Conservation (phyloP, 148 eudicot species). For the Rheum nobile region DNA sequence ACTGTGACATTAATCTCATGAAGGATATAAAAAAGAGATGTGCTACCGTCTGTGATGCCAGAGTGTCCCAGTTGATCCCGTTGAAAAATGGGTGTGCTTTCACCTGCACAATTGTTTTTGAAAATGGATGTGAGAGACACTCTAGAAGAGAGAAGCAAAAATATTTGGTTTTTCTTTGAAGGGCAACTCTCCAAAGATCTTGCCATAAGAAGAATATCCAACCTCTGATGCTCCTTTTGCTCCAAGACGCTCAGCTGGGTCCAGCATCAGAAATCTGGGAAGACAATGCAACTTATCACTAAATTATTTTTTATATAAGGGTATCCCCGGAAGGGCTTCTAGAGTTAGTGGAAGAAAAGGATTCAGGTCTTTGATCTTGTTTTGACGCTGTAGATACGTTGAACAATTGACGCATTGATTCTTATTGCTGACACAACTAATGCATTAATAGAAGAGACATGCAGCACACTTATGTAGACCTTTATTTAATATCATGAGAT, state of each 20-base stretch:
- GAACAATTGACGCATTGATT: neutral
- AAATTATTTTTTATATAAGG: no score
- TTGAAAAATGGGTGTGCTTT: conserved; percentile 48
- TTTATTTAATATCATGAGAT: neutral
- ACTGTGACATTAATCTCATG: neutral
- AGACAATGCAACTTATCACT: neutral
- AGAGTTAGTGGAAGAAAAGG: neutral
- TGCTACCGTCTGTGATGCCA: conserved; percentile 44
- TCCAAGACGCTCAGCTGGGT: conserved; percentile 50
- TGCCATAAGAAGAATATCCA: conserved; percentile 5
- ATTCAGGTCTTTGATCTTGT: neutral
- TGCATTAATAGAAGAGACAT: neutral
- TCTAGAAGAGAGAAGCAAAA: neutral
- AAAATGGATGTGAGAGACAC: neutral
- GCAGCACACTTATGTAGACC: neutral
- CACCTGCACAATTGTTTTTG: conserved; percentile 26
- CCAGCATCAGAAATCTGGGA: conserved; percentile 43
- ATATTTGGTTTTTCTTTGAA: neutral
- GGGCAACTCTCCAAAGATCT: conserved; percentile 2
- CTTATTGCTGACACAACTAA: neutral
- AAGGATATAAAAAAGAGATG: neutral
- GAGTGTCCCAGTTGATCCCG: conserved; percentile 62
- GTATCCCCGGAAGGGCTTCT: neutral
- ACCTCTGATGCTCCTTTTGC: conserved; percentile 61
- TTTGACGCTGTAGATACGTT: neutral